These are phyloP conservation scores for Boletus edulis DNA, from an alignment of 768 basidiomycete genomes.

Conservation along the genomic window DNA sequence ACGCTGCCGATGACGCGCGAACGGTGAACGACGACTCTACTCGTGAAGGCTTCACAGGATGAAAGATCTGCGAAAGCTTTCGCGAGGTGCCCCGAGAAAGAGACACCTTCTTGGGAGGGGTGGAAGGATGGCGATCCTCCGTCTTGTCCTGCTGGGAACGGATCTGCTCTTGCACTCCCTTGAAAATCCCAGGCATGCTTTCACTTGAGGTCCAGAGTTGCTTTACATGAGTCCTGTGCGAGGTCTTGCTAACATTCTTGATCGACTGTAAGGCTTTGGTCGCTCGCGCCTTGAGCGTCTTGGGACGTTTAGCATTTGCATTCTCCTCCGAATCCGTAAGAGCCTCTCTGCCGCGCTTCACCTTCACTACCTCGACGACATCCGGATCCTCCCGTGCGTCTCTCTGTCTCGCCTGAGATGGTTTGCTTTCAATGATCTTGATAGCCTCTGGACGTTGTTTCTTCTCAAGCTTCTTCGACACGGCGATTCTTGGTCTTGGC, in stretches of 20 bases:
- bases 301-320: conserved; percentile 31
- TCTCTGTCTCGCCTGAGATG: conserved; percentile 15
- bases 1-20: conserved; percentile 20
- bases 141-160: conserved; percentile 11
- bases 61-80: conserved; percentile 31
- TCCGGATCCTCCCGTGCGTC: conserved; percentile 48
- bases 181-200: conserved; percentile 26
- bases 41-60: conserved; percentile 26
- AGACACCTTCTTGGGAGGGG: conserved; percentile 25
- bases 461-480: conserved; percentile 28
- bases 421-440: conserved; percentile 22
- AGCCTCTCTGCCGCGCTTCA: conserved; percentile 39
- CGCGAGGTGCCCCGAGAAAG: conserved; percentile 28
- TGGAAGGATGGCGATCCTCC: conserved; percentile 10
- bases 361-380: conserved; percentile 59
- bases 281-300: conserved; percentile 46
- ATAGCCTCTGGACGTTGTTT: conserved; percentile 29
- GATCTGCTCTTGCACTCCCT: conserved; percentile 25
- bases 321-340: conserved; percentile 24
- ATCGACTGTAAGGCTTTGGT: conserved; percentile 47
- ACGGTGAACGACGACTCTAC: conserved; percentile 22
- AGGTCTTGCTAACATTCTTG: conserved; percentile 39
- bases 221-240: conserved; percentile 38
- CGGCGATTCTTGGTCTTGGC: conserved; percentile 5
- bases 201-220: conserved; percentile 35